A percentile compares a stretch with the other conserved stretches of the same genome.
Evolutionary conservation across 1,284 basidiomycete species (phyloP).

Genomic region (Marasmius oreades): DNA sequence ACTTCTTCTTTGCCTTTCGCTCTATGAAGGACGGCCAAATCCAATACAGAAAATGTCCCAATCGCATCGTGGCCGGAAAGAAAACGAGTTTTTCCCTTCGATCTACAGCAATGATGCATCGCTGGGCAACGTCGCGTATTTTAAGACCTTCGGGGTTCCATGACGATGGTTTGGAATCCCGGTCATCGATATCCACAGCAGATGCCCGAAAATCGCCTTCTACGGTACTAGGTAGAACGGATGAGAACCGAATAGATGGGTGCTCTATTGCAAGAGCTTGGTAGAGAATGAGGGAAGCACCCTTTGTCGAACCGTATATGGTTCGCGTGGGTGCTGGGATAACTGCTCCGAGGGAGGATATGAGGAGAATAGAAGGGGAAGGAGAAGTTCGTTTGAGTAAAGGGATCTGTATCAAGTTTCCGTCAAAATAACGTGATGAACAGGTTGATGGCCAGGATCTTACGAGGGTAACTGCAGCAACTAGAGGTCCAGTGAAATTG

Average conservation of each 20-base stretch:
- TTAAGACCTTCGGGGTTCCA: slow-evolving; percentile 56
- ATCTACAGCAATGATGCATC: slow-evolving; percentile 60
- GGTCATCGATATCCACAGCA: slow-evolving; percentile 49
- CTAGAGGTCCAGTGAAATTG: slow-evolving; percentile 65
- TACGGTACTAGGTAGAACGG: slow-evolving; percentile 58
- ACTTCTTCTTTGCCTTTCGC: slow-evolving; percentile 55
- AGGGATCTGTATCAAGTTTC: slow-evolving; percentile 60
- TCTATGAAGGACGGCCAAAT: slow-evolving; percentile 55
- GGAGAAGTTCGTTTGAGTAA: slow-evolving; percentile 66
- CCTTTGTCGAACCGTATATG: slow-evolving; percentile 84
- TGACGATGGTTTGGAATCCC: not conserved
- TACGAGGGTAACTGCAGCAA: slow-evolving; percentile 66
- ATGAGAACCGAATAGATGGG: slow-evolving; percentile 56
- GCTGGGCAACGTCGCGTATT: slow-evolving; percentile 47
- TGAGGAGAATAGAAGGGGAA: slow-evolving; percentile 73
- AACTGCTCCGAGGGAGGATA: slow-evolving; percentile 79
- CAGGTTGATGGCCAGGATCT: no score
- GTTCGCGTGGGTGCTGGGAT: slow-evolving; percentile 85
- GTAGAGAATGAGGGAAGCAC: slow-evolving; percentile 76
- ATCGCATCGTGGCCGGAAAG: slow-evolving; percentile 42
- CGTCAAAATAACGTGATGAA: no score
- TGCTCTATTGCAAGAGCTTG: slow-evolving; percentile 80
- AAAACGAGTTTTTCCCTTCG: slow-evolving; percentile 50
- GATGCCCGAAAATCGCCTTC: slow-evolving; percentile 80
- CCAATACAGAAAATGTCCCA: slow-evolving; percentile 60